Evolutionary conservation across 2,329 filamentous ascomycete species (phyloP).

Genomic region (Ceratocystiopsis minuta): DNA sequence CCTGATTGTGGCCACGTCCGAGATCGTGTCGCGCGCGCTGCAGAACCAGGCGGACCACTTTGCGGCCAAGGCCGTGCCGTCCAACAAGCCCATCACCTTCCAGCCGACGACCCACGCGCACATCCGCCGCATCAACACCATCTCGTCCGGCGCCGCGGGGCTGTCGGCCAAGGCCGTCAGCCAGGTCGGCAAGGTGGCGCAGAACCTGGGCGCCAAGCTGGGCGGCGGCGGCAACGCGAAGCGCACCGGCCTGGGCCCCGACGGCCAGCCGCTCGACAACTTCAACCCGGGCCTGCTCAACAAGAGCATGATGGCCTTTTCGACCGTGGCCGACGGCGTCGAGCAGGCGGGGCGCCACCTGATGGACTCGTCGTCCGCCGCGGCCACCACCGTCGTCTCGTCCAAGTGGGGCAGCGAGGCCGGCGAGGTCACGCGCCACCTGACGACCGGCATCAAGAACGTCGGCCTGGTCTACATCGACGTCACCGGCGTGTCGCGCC

Average conservation of each 20-base stretch:
- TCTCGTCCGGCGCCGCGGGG: conserved; percentile 61
- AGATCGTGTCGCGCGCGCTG: conserved; percentile 60
- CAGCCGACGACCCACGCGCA: conserved; percentile 66
- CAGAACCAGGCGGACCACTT: conserved; percentile 64
- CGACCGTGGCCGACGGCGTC: conserved; percentile 82
- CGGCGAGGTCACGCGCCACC: conserved; percentile 51
- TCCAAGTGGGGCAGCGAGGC: conserved; percentile 82
- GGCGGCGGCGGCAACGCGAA: conserved; percentile 16
- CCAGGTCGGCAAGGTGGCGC: conserved; percentile 63
- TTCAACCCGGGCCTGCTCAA: conserved; percentile 91
- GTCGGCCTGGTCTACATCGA: conserved; percentile 96
- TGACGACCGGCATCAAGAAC: conserved; percentile 84
- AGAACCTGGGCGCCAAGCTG: conserved; percentile 70
- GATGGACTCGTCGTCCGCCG: conserved; percentile 52
- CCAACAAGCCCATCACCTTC: conserved; percentile 70
- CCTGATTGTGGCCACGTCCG: conserved; percentile 75
- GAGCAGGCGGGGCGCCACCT: conserved; percentile 71
- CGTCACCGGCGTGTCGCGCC: conserved; percentile 75
- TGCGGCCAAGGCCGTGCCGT: conserved; percentile 61
- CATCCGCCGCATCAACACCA: conserved; percentile 76
- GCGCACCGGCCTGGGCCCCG: conserved; percentile 45
- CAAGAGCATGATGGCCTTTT: conserved; percentile 92
- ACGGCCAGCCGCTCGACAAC: conserved; percentile 42
- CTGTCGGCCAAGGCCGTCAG: conserved; percentile 77
- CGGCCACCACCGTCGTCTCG: conserved; percentile 73